Evolutionary conservation across 306 rosid species (phyloP).

Genomic region (Trifolium subterraneum): DNA sequence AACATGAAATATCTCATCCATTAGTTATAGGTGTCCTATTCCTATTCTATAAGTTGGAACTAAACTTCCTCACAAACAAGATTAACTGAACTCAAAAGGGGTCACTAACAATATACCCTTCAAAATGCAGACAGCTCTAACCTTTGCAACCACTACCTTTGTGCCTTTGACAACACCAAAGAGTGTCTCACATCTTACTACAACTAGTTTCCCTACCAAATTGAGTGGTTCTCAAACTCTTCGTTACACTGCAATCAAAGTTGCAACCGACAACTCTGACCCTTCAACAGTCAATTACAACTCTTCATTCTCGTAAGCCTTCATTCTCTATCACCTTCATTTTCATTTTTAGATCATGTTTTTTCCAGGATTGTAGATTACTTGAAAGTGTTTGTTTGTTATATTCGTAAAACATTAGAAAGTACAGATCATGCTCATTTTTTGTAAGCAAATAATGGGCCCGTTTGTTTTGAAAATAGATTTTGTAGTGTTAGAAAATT

Average conservation of each 20-base stretch:
- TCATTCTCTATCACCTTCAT: slow-evolving; percentile 6
- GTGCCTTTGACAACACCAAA: slow-evolving; percentile 57
- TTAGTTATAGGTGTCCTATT: not conserved
- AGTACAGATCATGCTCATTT: not conserved
- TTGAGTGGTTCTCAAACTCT: slow-evolving; percentile 31
- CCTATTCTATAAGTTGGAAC: slow-evolving; percentile 39
- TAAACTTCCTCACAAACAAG: not conserved
- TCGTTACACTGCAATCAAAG: slow-evolving; percentile 49
- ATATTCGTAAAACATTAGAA: not conserved
- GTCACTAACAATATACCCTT: slow-evolving; percentile 1
- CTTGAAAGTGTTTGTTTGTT: not conserved
- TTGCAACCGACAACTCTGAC: slow-evolving; percentile 37
- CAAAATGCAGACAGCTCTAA: slow-evolving; percentile 64
- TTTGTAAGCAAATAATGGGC: no score
- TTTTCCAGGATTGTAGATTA: not conserved
- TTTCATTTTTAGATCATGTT: not conserved
- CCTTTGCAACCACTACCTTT: slow-evolving; percentile 48
- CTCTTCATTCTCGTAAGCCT: slow-evolving; percentile 59
- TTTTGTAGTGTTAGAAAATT: no score
- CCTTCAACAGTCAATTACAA: slow-evolving; percentile 56
- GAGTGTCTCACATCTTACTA: slow-evolving; percentile 31
- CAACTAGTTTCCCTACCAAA: slow-evolving; percentile 41
- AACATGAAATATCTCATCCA: slow-evolving; percentile 50
- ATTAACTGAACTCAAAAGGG: slow-evolving; percentile 22
- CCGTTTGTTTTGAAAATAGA: no score